These are phyloP conservation scores for Ruellia speciosa DNA, from an alignment of 305 asterid species.

Conservation along the genomic window DNA sequence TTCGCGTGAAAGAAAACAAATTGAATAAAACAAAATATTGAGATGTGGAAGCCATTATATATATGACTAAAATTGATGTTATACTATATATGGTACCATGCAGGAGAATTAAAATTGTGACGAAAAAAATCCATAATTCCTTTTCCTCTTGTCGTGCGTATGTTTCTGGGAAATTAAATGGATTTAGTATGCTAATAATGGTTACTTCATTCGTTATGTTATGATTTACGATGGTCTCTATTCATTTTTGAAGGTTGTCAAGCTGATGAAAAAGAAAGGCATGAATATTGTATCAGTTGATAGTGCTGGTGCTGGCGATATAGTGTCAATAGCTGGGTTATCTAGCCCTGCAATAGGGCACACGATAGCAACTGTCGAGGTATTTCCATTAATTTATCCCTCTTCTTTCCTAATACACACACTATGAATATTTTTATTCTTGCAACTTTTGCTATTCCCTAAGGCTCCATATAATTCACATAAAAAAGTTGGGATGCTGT, in stretches of 20 bases:
- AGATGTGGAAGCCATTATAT: too few relatives aligned
- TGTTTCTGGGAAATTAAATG: too few relatives aligned
- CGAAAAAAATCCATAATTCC: background rate
- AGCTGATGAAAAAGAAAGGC: slow-evolving; percentile 93
- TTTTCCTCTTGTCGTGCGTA: background rate
- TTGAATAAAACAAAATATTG: too few relatives aligned
- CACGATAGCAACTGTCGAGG: slow-evolving; percentile 86
- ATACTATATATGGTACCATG: background rate
- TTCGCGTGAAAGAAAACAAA: too few relatives aligned
- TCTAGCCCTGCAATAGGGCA: slow-evolving; percentile 82
- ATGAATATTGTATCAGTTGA: slow-evolving; percentile 64
- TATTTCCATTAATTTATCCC: slow-evolving; percentile 15
- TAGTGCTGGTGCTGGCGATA: slow-evolving; percentile 96
- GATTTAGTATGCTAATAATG: too few relatives aligned
- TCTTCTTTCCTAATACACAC: background rate
- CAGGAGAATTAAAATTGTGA: background rate
- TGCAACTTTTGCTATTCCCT: background rate
- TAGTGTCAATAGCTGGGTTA: slow-evolving; percentile 92
- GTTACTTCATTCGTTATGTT: too few relatives aligned
- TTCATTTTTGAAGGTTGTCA: slow-evolving; percentile 52
- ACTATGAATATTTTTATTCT: background rate
- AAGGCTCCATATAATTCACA: background rate
- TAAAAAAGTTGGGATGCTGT: too few relatives aligned
- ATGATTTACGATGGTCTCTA: background rate
- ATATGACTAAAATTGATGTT: too few relatives aligned